Percentiles rank a stretch among this genome's conserved stretches.
Conservation (phyloP, 805 yeast genomes). For the Metschnikowia drakensbergensis region DNA sequence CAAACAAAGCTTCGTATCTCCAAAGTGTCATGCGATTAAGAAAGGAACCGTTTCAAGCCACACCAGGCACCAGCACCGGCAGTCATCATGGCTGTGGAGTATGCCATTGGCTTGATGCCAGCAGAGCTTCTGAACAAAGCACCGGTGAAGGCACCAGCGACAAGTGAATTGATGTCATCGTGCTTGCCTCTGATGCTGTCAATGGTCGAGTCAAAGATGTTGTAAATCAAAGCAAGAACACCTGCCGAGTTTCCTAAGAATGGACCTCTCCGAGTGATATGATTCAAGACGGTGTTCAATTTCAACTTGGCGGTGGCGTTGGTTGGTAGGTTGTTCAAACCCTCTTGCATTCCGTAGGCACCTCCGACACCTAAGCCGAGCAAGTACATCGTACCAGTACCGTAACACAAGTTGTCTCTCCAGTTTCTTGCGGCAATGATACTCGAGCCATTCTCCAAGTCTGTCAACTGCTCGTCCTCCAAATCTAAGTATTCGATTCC, state of each 20-base stretch:
- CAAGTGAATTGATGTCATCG: slow-evolving; percentile 78
- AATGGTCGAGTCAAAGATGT: slow-evolving; percentile 73
- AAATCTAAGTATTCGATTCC: slow-evolving; percentile 87
- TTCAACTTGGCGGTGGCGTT: slow-evolving; percentile 75
- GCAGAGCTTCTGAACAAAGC: slow-evolving; percentile 83
- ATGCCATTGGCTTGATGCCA: slow-evolving; percentile 85
- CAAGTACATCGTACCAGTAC: slow-evolving; percentile 92
- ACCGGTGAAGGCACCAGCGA: slow-evolving; percentile 89
- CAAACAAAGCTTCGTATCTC: slow-evolving; percentile 10
- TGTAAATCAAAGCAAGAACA: slow-evolving; percentile 85
- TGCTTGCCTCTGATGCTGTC: slow-evolving; percentile 85
- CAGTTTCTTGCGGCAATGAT: slow-evolving; percentile 94
- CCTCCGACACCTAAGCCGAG: slow-evolving; percentile 89
- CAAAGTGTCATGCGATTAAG: slow-evolving; percentile 16
- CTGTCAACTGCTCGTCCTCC: slow-evolving; percentile 70
- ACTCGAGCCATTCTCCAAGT: slow-evolving; percentile 86
- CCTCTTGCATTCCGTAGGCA: slow-evolving; percentile 80
- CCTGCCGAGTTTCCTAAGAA: slow-evolving; percentile 94
- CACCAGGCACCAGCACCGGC: slow-evolving; percentile 92
- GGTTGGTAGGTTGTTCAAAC: slow-evolving; percentile 71
- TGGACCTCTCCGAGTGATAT: slow-evolving; percentile 93
- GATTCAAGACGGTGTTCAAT: slow-evolving; percentile 85
- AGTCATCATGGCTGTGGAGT: slow-evolving; percentile 81
- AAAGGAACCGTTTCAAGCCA: slow-evolving; percentile 54
- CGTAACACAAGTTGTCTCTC: slow-evolving; percentile 96